Conservation (phyloP, 2,329 filamentous ascomycete genomes). For the Thelonectria blattea region DNA sequence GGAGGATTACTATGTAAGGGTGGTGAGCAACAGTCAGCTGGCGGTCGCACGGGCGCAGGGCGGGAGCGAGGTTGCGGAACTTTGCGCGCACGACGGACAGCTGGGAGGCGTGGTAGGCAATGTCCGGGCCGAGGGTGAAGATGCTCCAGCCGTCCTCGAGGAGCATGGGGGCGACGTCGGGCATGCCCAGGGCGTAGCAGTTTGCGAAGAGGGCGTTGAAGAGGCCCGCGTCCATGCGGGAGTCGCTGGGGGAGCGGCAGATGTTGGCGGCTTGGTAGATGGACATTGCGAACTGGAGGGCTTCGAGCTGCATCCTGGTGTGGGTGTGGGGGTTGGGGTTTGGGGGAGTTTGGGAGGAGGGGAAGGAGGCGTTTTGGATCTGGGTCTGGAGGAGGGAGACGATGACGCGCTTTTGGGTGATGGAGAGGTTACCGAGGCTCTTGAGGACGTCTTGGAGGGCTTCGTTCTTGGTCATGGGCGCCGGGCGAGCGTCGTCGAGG, state of each 20-base stretch:
- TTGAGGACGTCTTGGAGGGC: constrained; percentile 25
- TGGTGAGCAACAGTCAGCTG: constrained; percentile 44
- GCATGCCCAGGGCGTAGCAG: constrained; percentile 43
- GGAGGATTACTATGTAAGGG: constrained; percentile 40
- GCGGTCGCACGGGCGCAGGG: constrained; percentile 41
- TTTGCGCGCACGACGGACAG: constrained; percentile 35
- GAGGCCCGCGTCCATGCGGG: constrained; percentile 32
- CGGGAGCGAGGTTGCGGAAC: constrained; percentile 34
- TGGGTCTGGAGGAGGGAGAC: constrained; percentile 32
- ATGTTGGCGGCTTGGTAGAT: constrained; percentile 25
- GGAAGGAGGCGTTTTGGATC: constrained; percentile 5
- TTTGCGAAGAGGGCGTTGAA: constrained; percentile 47
- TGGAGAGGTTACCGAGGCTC: constrained; percentile 24
- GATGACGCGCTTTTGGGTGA: constrained; percentile 31
- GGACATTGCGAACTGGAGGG: constrained; percentile 30
- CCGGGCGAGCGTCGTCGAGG: not conserved
- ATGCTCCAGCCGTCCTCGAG: constrained; percentile 40
- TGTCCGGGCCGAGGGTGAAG: constrained; percentile 38
- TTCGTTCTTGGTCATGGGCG: constrained; percentile 1
- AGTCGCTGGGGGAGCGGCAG: constrained; percentile 24
- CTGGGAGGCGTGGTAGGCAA: constrained; percentile 32
- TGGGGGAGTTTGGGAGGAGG: not conserved
- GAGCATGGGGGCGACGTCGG: constrained; percentile 35
- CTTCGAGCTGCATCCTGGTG: constrained; percentile 30
- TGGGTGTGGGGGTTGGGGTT: not conserved